Base-by-base conservation (phyloP, 2,329 filamentous ascomycete species). In the Albophoma yamanashiensis region DNA sequence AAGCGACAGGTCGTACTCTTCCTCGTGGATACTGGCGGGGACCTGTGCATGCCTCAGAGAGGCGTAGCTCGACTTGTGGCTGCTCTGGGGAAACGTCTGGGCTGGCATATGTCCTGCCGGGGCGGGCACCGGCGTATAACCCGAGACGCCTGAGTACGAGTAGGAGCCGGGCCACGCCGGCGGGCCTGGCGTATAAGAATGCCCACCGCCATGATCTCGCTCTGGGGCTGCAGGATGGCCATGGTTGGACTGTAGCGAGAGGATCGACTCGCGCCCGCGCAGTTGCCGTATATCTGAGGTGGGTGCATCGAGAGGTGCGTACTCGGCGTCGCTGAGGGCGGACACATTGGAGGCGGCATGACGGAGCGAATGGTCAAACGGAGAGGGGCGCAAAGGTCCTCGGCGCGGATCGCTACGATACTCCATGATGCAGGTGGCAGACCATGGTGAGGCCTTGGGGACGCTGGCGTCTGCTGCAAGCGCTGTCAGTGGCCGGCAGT, bases 1-100 rank as follows among this genome's bases (percentile, higher is more conserved):
- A 3, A 82, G 71, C 17, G 76, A 74, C 56, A 81, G 66, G 58
- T 74, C 76, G 45, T 78, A 75, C 25, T 73, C 72, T 52, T 81
- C 75, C 57, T 79, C 74, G 8, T 67, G 34, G n/a, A 3, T 36
- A 4, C 50, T 36, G 27, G 31, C 61, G 9, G 73, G 74, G 12
- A 71, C 65, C 6, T 67, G 65, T 5, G 68, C 63, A 39, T 67
- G 64, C 34, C 64, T 64, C 36, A 67, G 36, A 9, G 68, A 65
- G n/a, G 60, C 61, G 58, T 70, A 69, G 47, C 66, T 67, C 12
- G 68, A 58, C 36, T 62, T 63, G 53, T 68, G 69, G 50, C 63
- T 64, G 22, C 63, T 61, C 58, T 61, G 66, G 1, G 72, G 70
- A 17, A 67, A 20, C 17, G 20, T 36, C n/a, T 12, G 50, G 20